These are phyloP conservation scores for Spergularia bocconei DNA, from an alignment of 148 eudicot species.

Conservation along the genomic window DNA sequence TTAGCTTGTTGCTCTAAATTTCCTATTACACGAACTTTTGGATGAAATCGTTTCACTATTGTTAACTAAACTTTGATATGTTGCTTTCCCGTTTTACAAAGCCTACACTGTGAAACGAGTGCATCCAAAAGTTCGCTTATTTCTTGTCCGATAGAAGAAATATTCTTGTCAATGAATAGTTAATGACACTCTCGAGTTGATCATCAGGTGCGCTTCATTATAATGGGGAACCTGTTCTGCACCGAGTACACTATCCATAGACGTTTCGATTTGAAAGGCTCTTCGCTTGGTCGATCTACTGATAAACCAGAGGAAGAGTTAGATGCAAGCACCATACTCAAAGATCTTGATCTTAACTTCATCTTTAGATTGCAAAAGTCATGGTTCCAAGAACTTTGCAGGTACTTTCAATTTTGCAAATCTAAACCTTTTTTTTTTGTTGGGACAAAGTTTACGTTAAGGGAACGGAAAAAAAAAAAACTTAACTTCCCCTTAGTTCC, in stretches of 20 bases:
- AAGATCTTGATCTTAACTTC: constrained; percentile 94
- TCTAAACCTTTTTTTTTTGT: background rate
- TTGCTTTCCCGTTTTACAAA: too few relatives aligned
- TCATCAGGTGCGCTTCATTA: constrained; percentile 79
- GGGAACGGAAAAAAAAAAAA: too few relatives aligned
- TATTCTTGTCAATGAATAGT: background rate
- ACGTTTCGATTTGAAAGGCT: constrained; percentile 91
- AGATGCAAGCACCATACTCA: constrained; percentile 83
- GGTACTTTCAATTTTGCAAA: constrained; percentile 31
- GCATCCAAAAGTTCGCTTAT: too few relatives aligned
- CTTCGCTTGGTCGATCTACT: constrained; percentile 89
- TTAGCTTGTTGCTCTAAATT: background rate
- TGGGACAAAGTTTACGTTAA: too few relatives aligned
- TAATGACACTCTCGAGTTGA: constrained; percentile 21
- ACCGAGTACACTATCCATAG: constrained; percentile 71
- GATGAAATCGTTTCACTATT: too few relatives aligned
- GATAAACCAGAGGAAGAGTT: constrained; percentile 84
- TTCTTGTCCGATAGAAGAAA: background rate
- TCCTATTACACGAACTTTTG: background rate
- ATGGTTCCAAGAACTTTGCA: constrained; percentile 95
- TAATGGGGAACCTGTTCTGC: constrained; percentile 94
- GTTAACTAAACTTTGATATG: too few relatives aligned
- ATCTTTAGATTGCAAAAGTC: constrained; percentile 71
- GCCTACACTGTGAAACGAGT: too few relatives aligned
- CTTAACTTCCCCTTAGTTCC: too few relatives aligned